Evolutionary conservation across 192 early-diverging fungal species (phyloP).

Genomic region (Coemansia sp.): DNA sequence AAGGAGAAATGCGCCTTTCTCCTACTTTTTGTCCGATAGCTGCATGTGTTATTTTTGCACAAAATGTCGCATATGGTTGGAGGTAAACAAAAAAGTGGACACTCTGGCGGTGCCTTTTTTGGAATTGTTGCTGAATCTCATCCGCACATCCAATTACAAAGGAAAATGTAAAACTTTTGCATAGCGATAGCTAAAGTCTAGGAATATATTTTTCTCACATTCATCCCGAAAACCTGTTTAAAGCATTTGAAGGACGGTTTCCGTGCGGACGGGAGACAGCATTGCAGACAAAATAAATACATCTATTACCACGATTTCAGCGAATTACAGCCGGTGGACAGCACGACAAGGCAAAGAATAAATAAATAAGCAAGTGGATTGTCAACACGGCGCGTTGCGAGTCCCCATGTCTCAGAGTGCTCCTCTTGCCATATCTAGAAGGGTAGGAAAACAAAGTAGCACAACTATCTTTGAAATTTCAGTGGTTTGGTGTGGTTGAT

Average conservation of each 20-base stretch:
- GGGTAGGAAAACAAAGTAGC: not conserved
- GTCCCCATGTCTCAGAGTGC: not conserved
- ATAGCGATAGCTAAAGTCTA: no score
- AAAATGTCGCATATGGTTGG: no score
- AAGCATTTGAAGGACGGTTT: not conserved
- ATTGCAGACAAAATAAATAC: not conserved
- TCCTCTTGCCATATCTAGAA: not conserved
- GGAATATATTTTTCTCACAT: slow-evolving; percentile 2
- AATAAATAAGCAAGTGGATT: not conserved
- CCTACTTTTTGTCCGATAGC: not conserved
- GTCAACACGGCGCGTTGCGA: not conserved
- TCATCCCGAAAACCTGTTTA: not conserved
- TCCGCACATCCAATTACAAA: not conserved
- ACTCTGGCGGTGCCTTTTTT: not conserved
- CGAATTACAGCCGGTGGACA: not conserved
- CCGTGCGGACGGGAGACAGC: not conserved
- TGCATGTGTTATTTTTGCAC: not conserved
- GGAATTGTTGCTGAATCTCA: not conserved
- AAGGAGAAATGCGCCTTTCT: not conserved
- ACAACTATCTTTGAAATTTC: no score
- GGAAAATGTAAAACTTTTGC: no score
- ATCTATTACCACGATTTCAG: not conserved
- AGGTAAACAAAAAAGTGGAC: no score
- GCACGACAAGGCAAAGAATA: no score
- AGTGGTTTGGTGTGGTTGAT: no score